Evolutionary conservation across 192 early-diverging fungal genomes (phyloP), one percentile per base, ranked within the genome.

Genomic region (Phycomyces nitens): DNA sequence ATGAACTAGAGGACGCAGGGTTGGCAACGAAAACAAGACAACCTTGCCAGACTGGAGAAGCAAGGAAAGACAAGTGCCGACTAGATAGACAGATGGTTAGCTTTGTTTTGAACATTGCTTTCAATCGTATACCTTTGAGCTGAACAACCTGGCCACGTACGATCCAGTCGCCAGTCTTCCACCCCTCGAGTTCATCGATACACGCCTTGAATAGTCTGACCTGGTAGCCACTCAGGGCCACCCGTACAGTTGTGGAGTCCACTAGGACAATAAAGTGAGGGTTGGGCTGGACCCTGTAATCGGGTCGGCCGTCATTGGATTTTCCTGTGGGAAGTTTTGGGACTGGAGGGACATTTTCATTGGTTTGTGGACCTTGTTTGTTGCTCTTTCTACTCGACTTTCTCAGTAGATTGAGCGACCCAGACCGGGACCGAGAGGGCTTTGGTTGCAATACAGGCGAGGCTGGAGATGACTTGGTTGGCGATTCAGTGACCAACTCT

Each of bases 231-330:
- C 57, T 52, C 5, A 71, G 27, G 5, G 58, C 42, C 4, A 71
- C 53, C 8, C 43, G 39, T 7, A 60, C 27, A 11, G 56, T 40
- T 2, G 47, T 56, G 40, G 49, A n/a, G 39, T 57, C 49, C 12
- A 56, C 58, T 18, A 52, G 29, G 15, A 71, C 54, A n/a, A 58
- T 38, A n/a, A 65, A 60, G 49, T 74, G 72, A 8, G 72, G 72
- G 15, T 65, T 42, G 1, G 68, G 53, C 24, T 68, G 66, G 16
- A 50, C 21, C 15, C 54, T 58, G 22, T 68, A 68, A 5, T 68
- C 66, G 38, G 51, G 24, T 44, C 51, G 50, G 1, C 50, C 58
- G 20, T 47, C 44, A 47, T n/a, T 18, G 18, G 44, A 47, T 14
- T 3, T n/a, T n/a, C 44, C 44, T n/a, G 15, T 18, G 15, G 18